Evolutionary conservation across 2,329 filamentous ascomycete genomes (phyloP), one percentile per base, ranked within the genome.

Genomic region (Fusarium mangiferae): DNA sequence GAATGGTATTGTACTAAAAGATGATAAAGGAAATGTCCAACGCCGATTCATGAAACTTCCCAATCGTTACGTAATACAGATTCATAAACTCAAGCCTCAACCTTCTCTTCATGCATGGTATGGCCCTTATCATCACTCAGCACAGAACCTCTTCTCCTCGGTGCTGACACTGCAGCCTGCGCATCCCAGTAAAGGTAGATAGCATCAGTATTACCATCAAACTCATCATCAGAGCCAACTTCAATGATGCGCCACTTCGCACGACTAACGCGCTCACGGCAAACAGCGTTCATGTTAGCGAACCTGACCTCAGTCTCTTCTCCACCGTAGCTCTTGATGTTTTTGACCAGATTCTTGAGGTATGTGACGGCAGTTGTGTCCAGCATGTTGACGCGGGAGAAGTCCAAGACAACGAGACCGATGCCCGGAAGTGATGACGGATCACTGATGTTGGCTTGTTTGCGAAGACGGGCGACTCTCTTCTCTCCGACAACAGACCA

Each of bases 401-500:
- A 86, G 71, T 90, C 88, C 1, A 90, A 80, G 0, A 90, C 82
- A 0, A 90, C 83, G 6, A 87, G 78, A 2, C 82, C 80, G 24
- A 90, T 84, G 0, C 83, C 83, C 0, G 75, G 76, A 1, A 78
- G 56, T 2, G 83, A 81, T 3, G 79, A 67, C 4, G 81, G 51
- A 12, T 81, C 78, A 0, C 67, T 69, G 38, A 86, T 81, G 11
- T 80, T 79, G 36, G 81, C 82, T 18, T 79, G 62, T 33, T 80
- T 82, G 6, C 88, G 84, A 1, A 90, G 82, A 24, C 83, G 83
- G 0, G 79, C 79, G 0, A 89, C 82, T 17, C 85, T 84, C 38
- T 85, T 85, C 74, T 86, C 84, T 4, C 83, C 84, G 0, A 85
- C 84, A 1, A 89, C 87, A 35, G 87, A 89, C 89, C 89, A 90